Base-by-base conservation (phyloP, 2,329 filamentous ascomycete species). In the Aspergillus pseudotamarii region DNA sequence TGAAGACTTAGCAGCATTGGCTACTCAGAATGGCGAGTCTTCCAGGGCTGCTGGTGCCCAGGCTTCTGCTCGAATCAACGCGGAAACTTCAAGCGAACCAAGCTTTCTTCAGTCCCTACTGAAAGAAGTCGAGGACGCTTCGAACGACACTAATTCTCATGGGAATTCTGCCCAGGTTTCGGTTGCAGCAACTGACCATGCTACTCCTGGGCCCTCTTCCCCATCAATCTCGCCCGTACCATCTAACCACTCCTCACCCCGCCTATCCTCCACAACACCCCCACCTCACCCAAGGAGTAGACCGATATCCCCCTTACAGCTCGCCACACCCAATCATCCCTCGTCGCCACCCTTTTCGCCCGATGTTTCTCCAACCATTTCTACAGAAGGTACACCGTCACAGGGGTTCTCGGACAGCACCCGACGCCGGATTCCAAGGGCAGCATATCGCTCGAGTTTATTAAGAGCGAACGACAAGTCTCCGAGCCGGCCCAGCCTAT, bases 21-120 rank as follows among this genome's bases (percentile, higher is more conserved):
- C 82, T 68, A 76, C 77, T 60, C 79, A 78, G 60, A 78, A 75
- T 66, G 76, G 73, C 62, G 76, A 80, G 70, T 72, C 78, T 60
- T 79, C 79, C 43, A 72, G 73, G 65, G 68, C 76, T 58, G 75
- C 73, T 57, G 68, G 69, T 48, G 69, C 70, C 51, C 73, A 67
- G 61, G 73, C 69, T 68, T 70, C 72, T 70, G 66, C 72, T 71
- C 69, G 75, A 73, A 64, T 71, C 68, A 71, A 73, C 59, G 63
- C 73, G 54, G 75, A 81, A 64, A 66, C 70, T 32, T 76, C 81
- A 45, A 84, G 82, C 32, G 86, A 85, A 9, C 91, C 93, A 9
- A 94, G 92, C 6, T 94, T 98, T 73, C 83, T 98, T 9, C 92
- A 93, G 28, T 94, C 93, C 0, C 82, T 98, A 8, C 81, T 98